Conservation (phyloP, 768 basidiomycete genomes). For the Auricularia auricula-judae region DNA sequence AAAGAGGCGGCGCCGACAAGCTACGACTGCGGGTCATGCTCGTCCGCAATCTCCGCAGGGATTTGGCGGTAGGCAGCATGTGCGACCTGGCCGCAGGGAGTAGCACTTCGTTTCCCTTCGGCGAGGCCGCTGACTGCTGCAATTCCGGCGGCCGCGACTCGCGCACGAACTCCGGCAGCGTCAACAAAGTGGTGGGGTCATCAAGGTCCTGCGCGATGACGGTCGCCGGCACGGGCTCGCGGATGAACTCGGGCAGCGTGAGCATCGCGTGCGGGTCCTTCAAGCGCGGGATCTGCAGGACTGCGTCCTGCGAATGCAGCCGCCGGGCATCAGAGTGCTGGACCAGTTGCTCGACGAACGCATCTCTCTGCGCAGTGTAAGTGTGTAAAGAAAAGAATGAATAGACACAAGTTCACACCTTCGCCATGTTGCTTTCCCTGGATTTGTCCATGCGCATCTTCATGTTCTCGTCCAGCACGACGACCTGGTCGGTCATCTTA, state of each 20-base stretch:
- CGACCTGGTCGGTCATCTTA: conserved; percentile 58
- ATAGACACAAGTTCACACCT: conserved; percentile 31
- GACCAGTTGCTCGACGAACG: conserved; percentile 65
- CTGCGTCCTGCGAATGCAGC: conserved; percentile 70
- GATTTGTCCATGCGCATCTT: conserved; percentile 42
- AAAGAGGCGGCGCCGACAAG: conserved; percentile 47
- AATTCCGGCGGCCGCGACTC: conserved; percentile 27
- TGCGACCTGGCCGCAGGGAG: neutral
- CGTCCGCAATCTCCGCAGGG: neutral
- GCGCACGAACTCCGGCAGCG: conserved; percentile 36
- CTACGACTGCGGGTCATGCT: conserved; percentile 30
- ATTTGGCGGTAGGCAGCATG: neutral
- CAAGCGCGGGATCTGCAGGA: conserved; percentile 24
- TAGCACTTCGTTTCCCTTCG: neutral
- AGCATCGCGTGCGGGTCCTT: conserved; percentile 46
- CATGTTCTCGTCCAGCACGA: conserved; percentile 47
- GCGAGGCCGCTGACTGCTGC: neutral
- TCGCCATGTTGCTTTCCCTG: conserved; percentile 46
- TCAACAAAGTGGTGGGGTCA: conserved; percentile 21
- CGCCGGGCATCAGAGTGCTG: conserved; percentile 64
- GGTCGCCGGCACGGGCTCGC: conserved; percentile 35
- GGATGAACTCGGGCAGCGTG: conserved; percentile 53
- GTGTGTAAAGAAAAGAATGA: too few species aligned
- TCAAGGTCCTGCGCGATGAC: conserved; percentile 22
- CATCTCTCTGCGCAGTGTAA: conserved; percentile 39